Conservation (phyloP, 257 asterid genomes). For the Cynanchum wilfordii region DNA sequence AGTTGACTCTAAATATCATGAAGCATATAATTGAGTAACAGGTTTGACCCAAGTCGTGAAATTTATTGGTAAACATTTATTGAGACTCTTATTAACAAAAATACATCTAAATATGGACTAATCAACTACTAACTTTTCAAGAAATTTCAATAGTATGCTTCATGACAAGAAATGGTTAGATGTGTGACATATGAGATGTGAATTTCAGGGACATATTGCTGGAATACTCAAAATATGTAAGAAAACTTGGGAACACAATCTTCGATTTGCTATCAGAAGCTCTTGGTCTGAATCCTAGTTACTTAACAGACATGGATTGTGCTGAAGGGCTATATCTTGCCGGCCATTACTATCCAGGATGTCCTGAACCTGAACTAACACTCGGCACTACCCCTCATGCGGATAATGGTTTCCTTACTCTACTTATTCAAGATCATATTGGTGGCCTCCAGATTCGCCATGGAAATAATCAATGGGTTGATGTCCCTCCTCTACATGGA, state of each 20-base stretch:
- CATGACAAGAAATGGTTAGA: no score
- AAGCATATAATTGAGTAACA: no score
- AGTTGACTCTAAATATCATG: no score
- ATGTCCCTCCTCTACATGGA: conserved; percentile 36
- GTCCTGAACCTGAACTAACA: conserved; percentile 50
- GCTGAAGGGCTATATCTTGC: conserved; percentile 16
- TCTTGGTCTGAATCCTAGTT: conserved; percentile 24
- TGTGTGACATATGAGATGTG: neutral
- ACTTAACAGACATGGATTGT: conserved; percentile 27
- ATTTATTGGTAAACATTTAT: no score
- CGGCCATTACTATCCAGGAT: conserved; percentile 40
- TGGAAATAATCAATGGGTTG: conserved; percentile 36
- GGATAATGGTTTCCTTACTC: conserved; percentile 36
- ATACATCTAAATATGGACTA: no score
- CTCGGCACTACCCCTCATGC: conserved; percentile 33
- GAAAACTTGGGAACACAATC: conserved; percentile 21
- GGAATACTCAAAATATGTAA: conserved; percentile 27
- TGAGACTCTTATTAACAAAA: no score
- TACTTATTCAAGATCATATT: conserved; percentile 34
- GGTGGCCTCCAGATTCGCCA: conserved; percentile 47
- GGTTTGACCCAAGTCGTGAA: no score
- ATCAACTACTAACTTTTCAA: no score
- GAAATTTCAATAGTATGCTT: no score
- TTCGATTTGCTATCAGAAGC: conserved; percentile 34
- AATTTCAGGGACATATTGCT: conserved; percentile 23